Percentiles rank a stretch among this genome's conserved stretches.
Conservation (phyloP, 2,329 filamentous ascomycete species). For the Didymella pomorum region DNA sequence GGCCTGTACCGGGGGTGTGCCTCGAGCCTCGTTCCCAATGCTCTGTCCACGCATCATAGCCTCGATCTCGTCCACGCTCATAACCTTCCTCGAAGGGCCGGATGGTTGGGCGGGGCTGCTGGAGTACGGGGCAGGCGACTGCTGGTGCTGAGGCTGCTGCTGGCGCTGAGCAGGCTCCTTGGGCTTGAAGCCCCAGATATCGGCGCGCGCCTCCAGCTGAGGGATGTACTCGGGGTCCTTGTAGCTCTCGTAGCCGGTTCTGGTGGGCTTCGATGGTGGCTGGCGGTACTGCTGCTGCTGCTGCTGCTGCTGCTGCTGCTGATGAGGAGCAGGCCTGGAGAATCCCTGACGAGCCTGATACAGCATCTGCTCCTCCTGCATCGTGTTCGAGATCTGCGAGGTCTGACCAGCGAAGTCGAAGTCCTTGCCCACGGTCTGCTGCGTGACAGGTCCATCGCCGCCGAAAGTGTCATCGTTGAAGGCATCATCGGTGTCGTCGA, state of each 20-base stretch:
- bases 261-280: conserved; percentile 66
- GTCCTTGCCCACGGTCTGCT: conserved; percentile 78
- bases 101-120: conserved; percentile 35
- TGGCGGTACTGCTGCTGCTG: conserved; percentile 54
- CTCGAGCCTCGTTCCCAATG: conserved; percentile 46
- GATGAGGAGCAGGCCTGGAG: conserved; percentile 59
- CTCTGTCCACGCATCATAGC: conserved; percentile 83
- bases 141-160: conserved; percentile 35
- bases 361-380: conserved; percentile 89
- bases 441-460: conserved; percentile 57
- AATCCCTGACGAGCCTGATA: conserved; percentile 73
- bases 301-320: conserved; percentile 56
- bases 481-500: conserved; percentile 90
- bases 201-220: conserved; percentile 90
- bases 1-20: conserved; percentile 37
- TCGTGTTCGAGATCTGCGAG: conserved; percentile 81
- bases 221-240: conserved; percentile 83
- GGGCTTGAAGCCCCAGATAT: conserved; percentile 84
- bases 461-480: conserved; percentile 97
- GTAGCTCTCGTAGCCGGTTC: conserved; percentile 92
- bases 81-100: conserved; percentile 71
- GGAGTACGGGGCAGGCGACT: conserved; percentile 16
- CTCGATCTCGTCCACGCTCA: conserved; percentile 97
- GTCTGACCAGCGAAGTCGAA: conserved; percentile 98
- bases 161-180: conserved; percentile 57